These are phyloP conservation scores for Talaromyces trachyspermus DNA, from an alignment of 495 filamentous ascomycete species.

Conservation along the genomic window DNA sequence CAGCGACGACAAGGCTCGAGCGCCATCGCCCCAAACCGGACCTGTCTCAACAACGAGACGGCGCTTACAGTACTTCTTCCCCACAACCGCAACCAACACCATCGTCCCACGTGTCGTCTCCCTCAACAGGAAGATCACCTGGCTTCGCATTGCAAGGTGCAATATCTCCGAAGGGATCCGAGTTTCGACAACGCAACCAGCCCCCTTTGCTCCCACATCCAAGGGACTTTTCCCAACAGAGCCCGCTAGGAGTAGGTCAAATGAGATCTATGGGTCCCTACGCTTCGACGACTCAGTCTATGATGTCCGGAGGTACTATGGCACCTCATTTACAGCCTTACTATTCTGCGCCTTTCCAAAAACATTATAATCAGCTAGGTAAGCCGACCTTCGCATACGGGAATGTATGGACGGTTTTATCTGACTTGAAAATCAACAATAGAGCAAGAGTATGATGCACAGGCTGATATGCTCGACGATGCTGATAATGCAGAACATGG, in stretches of 20 bases:
- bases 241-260: conserved; percentile 36
- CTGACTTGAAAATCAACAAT: too few species aligned
- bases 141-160: conserved; percentile 61
- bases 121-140: conserved; percentile 62
- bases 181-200: conserved; percentile 47
- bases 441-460: conserved; percentile 99
- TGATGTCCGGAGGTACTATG: conserved; percentile 20
- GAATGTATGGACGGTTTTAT: too few species aligned
- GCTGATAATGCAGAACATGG: conserved; percentile 60
- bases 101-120: conserved; percentile 75
- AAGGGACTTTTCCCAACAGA: conserved; percentile 33
- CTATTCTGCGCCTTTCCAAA: conserved; percentile 82
- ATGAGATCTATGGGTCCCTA: conserved; percentile 27
- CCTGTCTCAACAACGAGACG: conserved; percentile 45
- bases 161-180: conserved; percentile 60
- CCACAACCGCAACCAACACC: conserved; percentile 70
- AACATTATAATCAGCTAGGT: conserved; percentile 96
- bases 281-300: conserved; percentile 17
- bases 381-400: conserved; percentile 64
- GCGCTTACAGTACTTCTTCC: conserved; percentile 40
- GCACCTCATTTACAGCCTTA: conserved; percentile 44
- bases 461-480: conserved; percentile 90
- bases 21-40: conserved; percentile 58
- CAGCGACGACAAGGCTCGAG: conserved; percentile 60
- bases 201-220: conserved; percentile 42